Base-by-base conservation (phyloP, 805 yeast genomes). In the Isabelozyma gotoi region DNA sequence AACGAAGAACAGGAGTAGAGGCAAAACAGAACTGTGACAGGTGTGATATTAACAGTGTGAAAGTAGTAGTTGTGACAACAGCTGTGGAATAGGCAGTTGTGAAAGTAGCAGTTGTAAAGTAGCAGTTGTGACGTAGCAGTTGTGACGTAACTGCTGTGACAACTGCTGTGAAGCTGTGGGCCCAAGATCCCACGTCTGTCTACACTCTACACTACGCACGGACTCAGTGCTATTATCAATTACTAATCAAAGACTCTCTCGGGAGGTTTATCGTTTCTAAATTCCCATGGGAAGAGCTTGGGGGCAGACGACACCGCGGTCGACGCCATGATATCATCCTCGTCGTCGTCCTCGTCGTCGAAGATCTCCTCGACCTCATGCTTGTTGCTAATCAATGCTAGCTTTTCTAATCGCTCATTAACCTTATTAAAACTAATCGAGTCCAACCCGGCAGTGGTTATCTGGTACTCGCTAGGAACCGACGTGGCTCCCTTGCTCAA, bases 231-330 rank as follows among this genome's bases (percentile, higher is more conserved):
- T n/a, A n/a, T n/a, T n/a, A n/a, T n/a, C n/a, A n/a, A 24, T 24
- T 24, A 24, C 38, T 41, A 55, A 33, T 60, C 59, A 51, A 65
- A 65, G 3, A 50, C 46, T 39, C 71, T 47, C 42, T 59, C 66
- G 7, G 67, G 52, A n/a, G 12, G n/a, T 42, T 44, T 14, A 17
- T 18, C 32, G 7, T 39, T 40, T 8, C 45, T 56, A 43, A 51
- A 59, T 48, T 67, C 73, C 73, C 73, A 67, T 2, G 73, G 73
- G 48, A 67, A 67, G n/a, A 67, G 38, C 38, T 56, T 57, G 5
- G 58, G 59, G 33, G 38, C 45, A 14, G 39, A 17, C 8, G 15
- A 36, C 27, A 15, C 17, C 20, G 5, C 36, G 34, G 5, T 18
- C 44, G 10, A 4, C 12, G 29, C n/a, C 10, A 7, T 10, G 5